phyloP scores from a whole-genome alignment of 345 rosid genomes.

The Populus euphratica region DNA sequence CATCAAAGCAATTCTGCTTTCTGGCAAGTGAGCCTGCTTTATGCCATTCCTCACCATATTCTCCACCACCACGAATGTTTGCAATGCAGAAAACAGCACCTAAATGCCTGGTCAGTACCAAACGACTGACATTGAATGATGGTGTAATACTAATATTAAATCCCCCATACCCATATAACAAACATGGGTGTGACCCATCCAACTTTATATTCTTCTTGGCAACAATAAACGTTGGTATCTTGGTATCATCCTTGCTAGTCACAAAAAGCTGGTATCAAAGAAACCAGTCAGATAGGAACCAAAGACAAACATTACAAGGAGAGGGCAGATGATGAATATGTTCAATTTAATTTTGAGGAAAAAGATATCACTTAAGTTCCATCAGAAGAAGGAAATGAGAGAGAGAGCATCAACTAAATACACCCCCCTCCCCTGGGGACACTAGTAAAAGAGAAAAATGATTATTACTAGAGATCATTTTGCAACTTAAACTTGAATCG shows the following conservation, averaged over 20 bases:
- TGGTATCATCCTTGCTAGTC: conserved; percentile 75
- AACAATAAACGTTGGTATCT: conserved; percentile 76
- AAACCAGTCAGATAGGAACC: conserved; percentile 3
- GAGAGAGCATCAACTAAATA: not conserved
- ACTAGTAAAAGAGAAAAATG: not conserved
- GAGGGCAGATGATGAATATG: not conserved
- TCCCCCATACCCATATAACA: conserved; percentile 92
- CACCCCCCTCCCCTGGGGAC: not conserved
- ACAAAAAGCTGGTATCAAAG: conserved; percentile 58
- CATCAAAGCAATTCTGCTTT: conserved; percentile 90
- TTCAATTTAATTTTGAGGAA: not conserved
- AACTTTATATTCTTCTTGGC: conserved; percentile 51
- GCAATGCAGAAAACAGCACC: conserved; percentile 80
- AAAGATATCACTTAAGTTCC: not conserved
- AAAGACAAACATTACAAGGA: not conserved
- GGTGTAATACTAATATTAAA: conserved; percentile 73
- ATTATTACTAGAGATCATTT: not conserved
- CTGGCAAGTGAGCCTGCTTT: conserved; percentile 71
- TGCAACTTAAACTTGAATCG: not conserved
- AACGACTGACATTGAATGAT: conserved; percentile 62
- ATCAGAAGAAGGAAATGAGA: not conserved
- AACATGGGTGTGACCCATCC: conserved; percentile 87
- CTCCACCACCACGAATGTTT: conserved; percentile 96
- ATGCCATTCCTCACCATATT: conserved; percentile 97
- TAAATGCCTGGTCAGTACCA: conserved; percentile 63